Percentiles rank a stretch among this genome's conserved stretches.
These are phyloP conservation scores for Globisporangium abappressorium DNA, from an alignment of 352 stramenopile species.

Conservation along the genomic window DNA sequence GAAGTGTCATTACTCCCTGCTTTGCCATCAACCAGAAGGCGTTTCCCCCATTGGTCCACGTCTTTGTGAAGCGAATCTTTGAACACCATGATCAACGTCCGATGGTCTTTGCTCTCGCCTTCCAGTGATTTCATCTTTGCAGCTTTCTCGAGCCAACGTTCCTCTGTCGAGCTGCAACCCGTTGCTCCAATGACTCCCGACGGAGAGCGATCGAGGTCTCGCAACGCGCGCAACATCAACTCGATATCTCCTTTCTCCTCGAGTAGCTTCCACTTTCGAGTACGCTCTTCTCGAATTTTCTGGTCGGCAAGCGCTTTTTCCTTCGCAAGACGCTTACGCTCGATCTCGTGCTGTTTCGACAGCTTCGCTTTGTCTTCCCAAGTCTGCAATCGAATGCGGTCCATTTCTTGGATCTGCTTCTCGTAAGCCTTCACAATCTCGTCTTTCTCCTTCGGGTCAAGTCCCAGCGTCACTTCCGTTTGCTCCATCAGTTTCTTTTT, in stretches of 20 bases:
- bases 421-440: constrained; percentile 87
- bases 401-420: constrained; percentile 90
- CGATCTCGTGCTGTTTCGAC: constrained; percentile 84
- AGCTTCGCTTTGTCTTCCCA: constrained; percentile 88
- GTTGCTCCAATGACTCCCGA: constrained; percentile 11
- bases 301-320: constrained; percentile 78
- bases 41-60: constrained; percentile 65
- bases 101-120: constrained; percentile 70
- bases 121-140: constrained; percentile 64
- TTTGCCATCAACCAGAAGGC: constrained; percentile 15
- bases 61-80: constrained; percentile 81
- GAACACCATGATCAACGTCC: constrained; percentile 81
- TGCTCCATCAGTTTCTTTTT: constrained; percentile 88
- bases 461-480: constrained; percentile 49
- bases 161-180: constrained; percentile 28
- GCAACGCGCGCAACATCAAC: constrained; percentile 68
- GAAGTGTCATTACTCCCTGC: constrained; percentile 11
- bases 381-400: constrained; percentile 77
- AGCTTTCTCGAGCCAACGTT: constrained; percentile 55
- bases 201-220: constrained; percentile 45
- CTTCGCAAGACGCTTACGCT: constrained; percentile 76
- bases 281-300: constrained; percentile 77
- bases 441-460: constrained; percentile 84
- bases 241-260: constrained; percentile 84
- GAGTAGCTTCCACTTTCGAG: constrained; percentile 80